phyloP scores from a whole-genome alignment of 225 moss, liverwort and hornwort species.

The Climacium dendroides region DNA sequence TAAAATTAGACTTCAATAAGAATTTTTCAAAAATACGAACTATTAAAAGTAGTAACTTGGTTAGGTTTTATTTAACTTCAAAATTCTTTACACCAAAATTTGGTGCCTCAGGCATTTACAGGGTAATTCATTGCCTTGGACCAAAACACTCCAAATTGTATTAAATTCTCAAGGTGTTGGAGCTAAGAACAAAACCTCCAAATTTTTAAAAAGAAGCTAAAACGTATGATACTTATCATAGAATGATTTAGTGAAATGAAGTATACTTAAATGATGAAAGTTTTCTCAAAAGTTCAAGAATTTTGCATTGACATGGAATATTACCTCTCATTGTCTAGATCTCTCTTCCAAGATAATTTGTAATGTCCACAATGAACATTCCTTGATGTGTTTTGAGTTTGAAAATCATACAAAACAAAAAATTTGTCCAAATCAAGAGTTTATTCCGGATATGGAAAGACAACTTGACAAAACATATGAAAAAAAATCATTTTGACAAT shows the following conservation, averaged over 20 bases:
- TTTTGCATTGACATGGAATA: background rate
- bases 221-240: background rate
- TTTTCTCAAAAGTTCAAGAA: background rate
- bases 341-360: rapidly evolving
- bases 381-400: background rate
- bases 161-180: background rate
- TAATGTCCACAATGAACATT: background rate
- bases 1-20: too few species aligned
- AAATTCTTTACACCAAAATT: too few species aligned
- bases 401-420: background rate
- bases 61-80: too few species aligned
- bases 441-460: background rate
- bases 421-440: background rate
- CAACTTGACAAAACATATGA: background rate
- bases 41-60: too few species aligned
- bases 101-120: too few species aligned
- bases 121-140: too few species aligned
- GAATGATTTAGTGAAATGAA: rapidly evolving
- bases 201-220: background rate
- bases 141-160: background rate
- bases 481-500: too few species aligned
- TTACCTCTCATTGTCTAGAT: background rate
- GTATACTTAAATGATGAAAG: background rate
- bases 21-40: too few species aligned
- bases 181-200: background rate